These are phyloP conservation scores for Iberis pinnata DNA, from an alignment of 345 rosid species.

Conservation along the genomic window DNA sequence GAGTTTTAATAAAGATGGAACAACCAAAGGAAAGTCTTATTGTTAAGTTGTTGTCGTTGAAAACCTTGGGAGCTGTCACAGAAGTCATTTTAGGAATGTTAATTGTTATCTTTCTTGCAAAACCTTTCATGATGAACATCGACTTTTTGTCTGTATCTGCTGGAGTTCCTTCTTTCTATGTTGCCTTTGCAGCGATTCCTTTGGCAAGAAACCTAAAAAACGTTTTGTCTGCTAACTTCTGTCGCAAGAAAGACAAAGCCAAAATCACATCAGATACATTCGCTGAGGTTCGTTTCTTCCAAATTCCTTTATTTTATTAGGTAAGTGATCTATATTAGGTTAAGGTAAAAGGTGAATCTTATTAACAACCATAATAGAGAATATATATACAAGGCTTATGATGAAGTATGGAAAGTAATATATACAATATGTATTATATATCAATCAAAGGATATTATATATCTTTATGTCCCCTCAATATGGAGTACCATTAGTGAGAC, in stretches of 20 bases:
- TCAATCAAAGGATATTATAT: too few species aligned
- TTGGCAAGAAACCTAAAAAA: slow-evolving; percentile 23
- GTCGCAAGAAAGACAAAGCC: slow-evolving; percentile 17
- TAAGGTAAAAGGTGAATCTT: too few species aligned
- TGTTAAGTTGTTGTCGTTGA: slow-evolving; percentile 13
- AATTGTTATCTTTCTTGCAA: slow-evolving; percentile 26
- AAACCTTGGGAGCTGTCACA: slow-evolving; percentile 8
- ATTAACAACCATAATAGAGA: too few species aligned
- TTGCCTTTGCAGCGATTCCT: slow-evolving; percentile 21
- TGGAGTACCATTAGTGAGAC: too few species aligned
- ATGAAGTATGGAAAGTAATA: too few species aligned
- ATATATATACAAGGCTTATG: too few species aligned
- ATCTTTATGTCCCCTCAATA: too few species aligned
- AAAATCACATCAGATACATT: slow-evolving; percentile 26
- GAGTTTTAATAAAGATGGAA: slow-evolving; percentile 19
- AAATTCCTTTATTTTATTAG: background rate
- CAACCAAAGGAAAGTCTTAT: slow-evolving; percentile 8
- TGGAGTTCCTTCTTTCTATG: slow-evolving; percentile 30
- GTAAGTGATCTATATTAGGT: too few species aligned
- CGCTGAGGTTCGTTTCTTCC: slow-evolving; percentile 16
- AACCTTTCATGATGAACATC: slow-evolving; percentile 26
- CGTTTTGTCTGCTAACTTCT: slow-evolving; percentile 25
- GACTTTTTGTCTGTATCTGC: slow-evolving; percentile 17
- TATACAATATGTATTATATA: too few species aligned
- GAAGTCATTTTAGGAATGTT: slow-evolving; percentile 23